Evolutionary conservation across 1,284 basidiomycete genomes (phyloP), one percentile per base, ranked within the genome.

Genomic region (Tilletia caries): DNA sequence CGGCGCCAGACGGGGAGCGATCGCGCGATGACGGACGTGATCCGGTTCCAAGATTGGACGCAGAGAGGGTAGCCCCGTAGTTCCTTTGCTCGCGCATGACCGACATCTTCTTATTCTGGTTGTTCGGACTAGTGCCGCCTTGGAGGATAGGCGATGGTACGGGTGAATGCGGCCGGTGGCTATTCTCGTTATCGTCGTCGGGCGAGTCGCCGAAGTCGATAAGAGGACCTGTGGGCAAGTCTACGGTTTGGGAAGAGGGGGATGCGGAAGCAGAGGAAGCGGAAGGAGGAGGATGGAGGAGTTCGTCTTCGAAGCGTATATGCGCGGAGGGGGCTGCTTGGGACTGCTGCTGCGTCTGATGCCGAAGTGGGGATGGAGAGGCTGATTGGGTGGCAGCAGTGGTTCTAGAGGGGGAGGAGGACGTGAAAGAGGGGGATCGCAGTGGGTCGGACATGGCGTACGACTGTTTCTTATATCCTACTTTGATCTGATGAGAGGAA

Each of bases 261-360:
- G 37, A 41, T 41, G 8, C 37, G 37, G 37, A 1, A 41, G 37
- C 37, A 10, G 37, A 41, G 37, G 37, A 41, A 41, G 37, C 8
- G 37, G 37, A 41, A 15, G 37, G 37, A 37, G 13, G 58, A 15
- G 32, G 29, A 37, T 29, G 27, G 1, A 15, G 58, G 58, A 62
- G 27, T 8, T 62, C 58, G 58, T 62, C 58, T 37, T 62, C 27
- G 32, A 62, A 62, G 58, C 58, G 58, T 33, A 62, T 62, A 37
- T 62, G 58, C 12, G 58, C 32, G 3, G 29, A 12, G n/a, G n/a
- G n/a, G n/a, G n/a, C n/a, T 62, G 54, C 8, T 27, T 37, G 58
- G 29, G 18, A 29, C 58, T 62, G 32, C 58, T 62, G 58, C 32
- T 37, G 52, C 37, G 37, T 15, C 23, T 54, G 52, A 27, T 54